Percentiles rank a stretch among this genome's conserved stretches.
Conservation (phyloP, 148 eudicot species). For the Vaccinium corymbosum region DNA sequence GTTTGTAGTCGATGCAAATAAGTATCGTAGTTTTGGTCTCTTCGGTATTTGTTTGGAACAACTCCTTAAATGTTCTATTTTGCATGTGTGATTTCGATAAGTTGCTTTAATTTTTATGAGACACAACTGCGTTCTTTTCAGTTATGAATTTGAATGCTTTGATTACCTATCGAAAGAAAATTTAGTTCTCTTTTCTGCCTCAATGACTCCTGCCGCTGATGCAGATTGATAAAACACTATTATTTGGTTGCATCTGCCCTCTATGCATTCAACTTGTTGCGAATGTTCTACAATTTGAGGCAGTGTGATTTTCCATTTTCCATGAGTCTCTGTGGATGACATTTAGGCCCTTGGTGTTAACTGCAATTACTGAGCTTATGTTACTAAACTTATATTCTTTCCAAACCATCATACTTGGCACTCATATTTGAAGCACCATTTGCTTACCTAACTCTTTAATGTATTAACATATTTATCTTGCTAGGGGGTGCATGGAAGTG, state of each 20-base stretch:
- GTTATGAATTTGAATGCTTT: not conserved
- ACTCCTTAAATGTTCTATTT: not conserved
- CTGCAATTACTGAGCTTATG: not conserved
- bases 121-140: not conserved
- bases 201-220: not conserved
- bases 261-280: not conserved
- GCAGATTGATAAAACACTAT: not conserved
- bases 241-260: not conserved
- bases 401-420: not conserved
- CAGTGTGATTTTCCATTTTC: conserved; percentile 6
- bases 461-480: not conserved
- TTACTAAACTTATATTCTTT: not conserved
- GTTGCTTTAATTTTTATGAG: not conserved
- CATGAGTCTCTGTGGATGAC: not conserved
- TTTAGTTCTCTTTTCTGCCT: not conserved
- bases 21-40: not conserved
- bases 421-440: not conserved
- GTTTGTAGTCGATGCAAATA: conserved; percentile 33
- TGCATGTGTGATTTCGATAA: not conserved
- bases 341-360: not conserved
- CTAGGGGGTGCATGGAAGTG: conserved; percentile 58
- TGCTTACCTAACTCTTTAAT: not conserved
- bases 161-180: not conserved
- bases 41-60: not conserved
- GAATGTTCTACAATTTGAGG: not conserved